Base-by-base conservation (phyloP, 1,284 basidiomycete genomes). In the Irpex sp. region DNA sequence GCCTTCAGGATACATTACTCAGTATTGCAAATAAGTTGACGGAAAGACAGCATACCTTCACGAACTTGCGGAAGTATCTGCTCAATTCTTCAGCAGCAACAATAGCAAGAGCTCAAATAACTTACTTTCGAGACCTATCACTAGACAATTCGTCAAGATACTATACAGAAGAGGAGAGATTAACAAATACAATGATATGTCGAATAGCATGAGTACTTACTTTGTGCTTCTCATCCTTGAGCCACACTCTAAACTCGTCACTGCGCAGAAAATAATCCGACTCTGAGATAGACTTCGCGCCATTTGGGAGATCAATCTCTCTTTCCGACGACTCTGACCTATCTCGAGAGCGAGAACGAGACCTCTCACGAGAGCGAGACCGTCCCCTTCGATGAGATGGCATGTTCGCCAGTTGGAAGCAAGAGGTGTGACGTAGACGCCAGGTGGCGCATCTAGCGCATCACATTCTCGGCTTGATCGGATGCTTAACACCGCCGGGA, bases 51-150 rank as follows among this genome's bases (percentile, higher is more conserved):
- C 67, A 51, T 68, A 89, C 88, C 83, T 92, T 92, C 53, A 92
- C 85, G 68, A 93, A 93, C 75, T 92, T 93, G 69, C 86, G 87
- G 71, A 93, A 93, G 71, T 93, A 92, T 70, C 90, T 92, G 71
- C 51, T 73, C 68, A 65, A 67, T 31, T 26, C 17, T 65, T 76
- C 66, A 76, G 68, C 59, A 65, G 66, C 58, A 67, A 75, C 73
- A 66, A 67, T 66, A 58, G 47, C 64, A 66, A 59, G 4, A 35
- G 35, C 33, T 47, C 21, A 59, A 63, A 51, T 60, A 37, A 70
- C 84, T 71, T 74, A 90, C 89, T 85, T 90, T 69, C 89, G 81
- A 7, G 90, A 84, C 71, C 79, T 86, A 21, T 92, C 90, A 46
- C 90, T 85, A 11, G 87, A 84, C 58, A 93, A 79, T 64, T 91